These are phyloP conservation scores for Dipteronia sinensis DNA, from an alignment of 345 rosid species.

Conservation along the genomic window DNA sequence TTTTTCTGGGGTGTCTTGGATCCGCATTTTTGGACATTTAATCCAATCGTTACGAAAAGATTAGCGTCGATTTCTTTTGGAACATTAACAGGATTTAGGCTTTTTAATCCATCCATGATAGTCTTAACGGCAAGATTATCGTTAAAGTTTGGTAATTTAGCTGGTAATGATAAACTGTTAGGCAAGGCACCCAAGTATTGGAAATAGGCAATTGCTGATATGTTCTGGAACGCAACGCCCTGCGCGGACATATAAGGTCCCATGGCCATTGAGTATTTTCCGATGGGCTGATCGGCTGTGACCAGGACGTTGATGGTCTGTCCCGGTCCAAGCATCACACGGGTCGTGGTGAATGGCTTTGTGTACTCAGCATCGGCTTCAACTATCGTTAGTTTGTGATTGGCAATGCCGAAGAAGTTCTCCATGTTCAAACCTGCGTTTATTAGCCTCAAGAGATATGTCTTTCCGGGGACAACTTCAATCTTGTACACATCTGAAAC, in stretches of 20 bases:
- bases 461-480: conserved; percentile 66
- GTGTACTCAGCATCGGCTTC: conserved; percentile 90
- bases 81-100: conserved; percentile 49
- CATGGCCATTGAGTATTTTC: conserved; percentile 78
- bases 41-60: conserved; percentile 65
- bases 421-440: conserved; percentile 84
- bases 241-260: conserved; percentile 78
- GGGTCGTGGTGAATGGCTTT: conserved; percentile 64
- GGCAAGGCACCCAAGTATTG: conserved; percentile 62
- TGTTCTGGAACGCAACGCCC: conserved; percentile 60
- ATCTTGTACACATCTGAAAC: conserved; percentile 67
- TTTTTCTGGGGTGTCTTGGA: conserved; percentile 52
- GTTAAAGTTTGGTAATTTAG: conserved; percentile 62
- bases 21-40: conserved; percentile 67
- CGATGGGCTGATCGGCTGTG: conserved; percentile 71
- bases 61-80: conserved; percentile 58
- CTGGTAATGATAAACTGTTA: conserved; percentile 54
- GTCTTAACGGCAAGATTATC: conserved; percentile 72
- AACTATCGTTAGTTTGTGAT: conserved; percentile 73
- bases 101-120: conserved; percentile 76
- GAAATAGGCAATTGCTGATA: conserved; percentile 61
- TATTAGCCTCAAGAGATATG: conserved; percentile 70
- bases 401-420: conserved; percentile 76
- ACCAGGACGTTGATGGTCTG: conserved; percentile 86
- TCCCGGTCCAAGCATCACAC: conserved; percentile 86